phyloP scores from a whole-genome alignment of 257 asterid species.

The Penstemon newberryi region DNA sequence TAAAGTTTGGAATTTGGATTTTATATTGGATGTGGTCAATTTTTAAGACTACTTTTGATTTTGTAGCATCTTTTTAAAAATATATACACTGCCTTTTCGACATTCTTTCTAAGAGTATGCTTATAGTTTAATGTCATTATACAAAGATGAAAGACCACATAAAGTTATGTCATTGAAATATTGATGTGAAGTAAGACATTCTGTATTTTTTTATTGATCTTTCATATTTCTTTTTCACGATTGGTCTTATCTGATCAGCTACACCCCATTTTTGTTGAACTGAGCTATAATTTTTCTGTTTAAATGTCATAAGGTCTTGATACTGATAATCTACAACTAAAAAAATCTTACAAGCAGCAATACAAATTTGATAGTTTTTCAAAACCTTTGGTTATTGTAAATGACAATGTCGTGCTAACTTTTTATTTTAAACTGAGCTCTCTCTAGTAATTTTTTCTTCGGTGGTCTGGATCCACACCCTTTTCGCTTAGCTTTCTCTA shows the following conservation, averaged over 20 bases:
- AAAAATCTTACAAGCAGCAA: constrained; percentile 1
- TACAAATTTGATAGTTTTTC: background rate
- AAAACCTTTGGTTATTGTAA: background rate
- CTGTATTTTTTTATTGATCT: background rate
- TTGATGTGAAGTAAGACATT: background rate
- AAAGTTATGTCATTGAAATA: background rate
- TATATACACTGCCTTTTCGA: too few species aligned
- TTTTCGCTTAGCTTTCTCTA: too few species aligned
- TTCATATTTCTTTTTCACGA: constrained; percentile 13
- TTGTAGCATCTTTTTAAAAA: background rate
- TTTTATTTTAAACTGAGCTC: too few species aligned
- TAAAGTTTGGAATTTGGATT: constrained; percentile 17
- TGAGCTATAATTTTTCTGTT: too few species aligned
- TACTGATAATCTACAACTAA: background rate
- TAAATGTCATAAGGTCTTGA: background rate
- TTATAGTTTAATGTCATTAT: background rate
- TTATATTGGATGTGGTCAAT: constrained; percentile 1
- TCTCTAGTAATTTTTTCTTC: too few species aligned
- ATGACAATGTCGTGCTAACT: background rate
- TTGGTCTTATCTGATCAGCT: background rate
- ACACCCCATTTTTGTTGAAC: too few species aligned
- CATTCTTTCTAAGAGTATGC: constrained; percentile 1
- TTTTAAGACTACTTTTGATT: background rate
- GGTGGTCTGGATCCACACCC: too few species aligned
- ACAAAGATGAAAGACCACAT: background rate